Conservation (phyloP, 75 land plant genomes). For the Cryptomeria japonica region DNA sequence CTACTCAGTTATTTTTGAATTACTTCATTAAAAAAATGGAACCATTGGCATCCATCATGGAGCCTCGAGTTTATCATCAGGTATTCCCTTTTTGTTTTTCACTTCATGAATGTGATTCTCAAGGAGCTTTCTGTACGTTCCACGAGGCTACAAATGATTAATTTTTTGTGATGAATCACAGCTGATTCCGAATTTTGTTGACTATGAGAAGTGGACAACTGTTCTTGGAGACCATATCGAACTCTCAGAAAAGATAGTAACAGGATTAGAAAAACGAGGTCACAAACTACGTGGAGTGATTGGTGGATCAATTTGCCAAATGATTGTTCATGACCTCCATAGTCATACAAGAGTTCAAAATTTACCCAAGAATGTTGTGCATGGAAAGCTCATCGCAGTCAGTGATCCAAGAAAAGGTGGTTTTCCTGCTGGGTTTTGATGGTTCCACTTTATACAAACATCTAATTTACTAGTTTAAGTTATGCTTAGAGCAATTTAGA, state of each 20-base stretch:
- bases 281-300: conserved; percentile 52
- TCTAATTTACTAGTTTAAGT: neutral
- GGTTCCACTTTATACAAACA: neutral
- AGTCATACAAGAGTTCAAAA: neutral
- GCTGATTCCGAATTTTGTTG: conserved; percentile 63
- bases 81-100: conserved; percentile 16
- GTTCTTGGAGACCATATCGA: conserved; percentile 71
- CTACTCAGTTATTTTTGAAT: conserved; percentile 65
- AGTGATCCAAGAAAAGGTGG: conserved; percentile 73
- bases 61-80: conserved; percentile 77
- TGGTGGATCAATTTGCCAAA: conserved; percentile 52
- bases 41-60: conserved; percentile 56
- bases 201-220: conserved; percentile 82
- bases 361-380: neutral
- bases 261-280: conserved; percentile 45
- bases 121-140: neutral
- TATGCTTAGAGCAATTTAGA: neutral
- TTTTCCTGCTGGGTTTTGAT: conserved; percentile 55
- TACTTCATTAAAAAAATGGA: conserved; percentile 49
- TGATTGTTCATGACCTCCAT: conserved; percentile 30
- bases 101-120: neutral
- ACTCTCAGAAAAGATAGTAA: conserved; percentile 28
- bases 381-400: conserved; percentile 37
- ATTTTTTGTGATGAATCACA: conserved; percentile 20
- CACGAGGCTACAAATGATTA: neutral